These are phyloP conservation scores for Ochromonas danica DNA, from an alignment of 108 stramenopile species.

Conservation along the genomic window DNA sequence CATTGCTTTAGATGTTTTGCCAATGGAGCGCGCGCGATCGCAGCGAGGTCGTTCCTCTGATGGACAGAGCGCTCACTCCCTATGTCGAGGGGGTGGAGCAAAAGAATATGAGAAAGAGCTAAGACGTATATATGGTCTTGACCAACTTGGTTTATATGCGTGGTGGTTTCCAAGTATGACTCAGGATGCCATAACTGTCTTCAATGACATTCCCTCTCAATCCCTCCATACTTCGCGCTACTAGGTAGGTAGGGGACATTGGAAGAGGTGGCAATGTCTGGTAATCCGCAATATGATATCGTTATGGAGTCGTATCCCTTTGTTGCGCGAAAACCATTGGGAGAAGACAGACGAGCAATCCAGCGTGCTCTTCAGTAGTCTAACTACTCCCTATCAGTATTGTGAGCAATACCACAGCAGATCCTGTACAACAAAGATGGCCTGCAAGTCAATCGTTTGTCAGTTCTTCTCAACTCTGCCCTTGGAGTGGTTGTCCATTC, in stretches of 20 bases:
- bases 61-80: constrained; percentile 83
- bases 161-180: constrained; percentile 76
- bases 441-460: constrained; percentile 67
- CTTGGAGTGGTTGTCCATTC: constrained; percentile 65
- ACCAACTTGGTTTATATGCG: constrained; percentile 66
- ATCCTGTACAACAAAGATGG: constrained; percentile 65
- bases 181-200: constrained; percentile 77
- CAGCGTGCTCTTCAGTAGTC: constrained; percentile 71
- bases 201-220: constrained; percentile 79
- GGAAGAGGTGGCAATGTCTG: constrained; percentile 76
- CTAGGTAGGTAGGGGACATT: constrained; percentile 76
- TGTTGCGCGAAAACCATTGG: constrained; percentile 75
- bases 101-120: constrained; percentile 80
- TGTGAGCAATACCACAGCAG: too few species aligned
- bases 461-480: constrained; percentile 77
- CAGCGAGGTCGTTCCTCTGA: constrained; percentile 59
- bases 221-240: constrained; percentile 78
- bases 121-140: constrained; percentile 74
- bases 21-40: constrained; percentile 70
- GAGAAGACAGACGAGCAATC: constrained; percentile 69
- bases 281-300: constrained; percentile 71
- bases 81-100: constrained; percentile 83
- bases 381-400: too few species aligned
- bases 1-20: constrained; percentile 73
- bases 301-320: constrained; percentile 83